Conservation (phyloP, 2,329 filamentous ascomycete species). For the Pezicula carpinea region DNA sequence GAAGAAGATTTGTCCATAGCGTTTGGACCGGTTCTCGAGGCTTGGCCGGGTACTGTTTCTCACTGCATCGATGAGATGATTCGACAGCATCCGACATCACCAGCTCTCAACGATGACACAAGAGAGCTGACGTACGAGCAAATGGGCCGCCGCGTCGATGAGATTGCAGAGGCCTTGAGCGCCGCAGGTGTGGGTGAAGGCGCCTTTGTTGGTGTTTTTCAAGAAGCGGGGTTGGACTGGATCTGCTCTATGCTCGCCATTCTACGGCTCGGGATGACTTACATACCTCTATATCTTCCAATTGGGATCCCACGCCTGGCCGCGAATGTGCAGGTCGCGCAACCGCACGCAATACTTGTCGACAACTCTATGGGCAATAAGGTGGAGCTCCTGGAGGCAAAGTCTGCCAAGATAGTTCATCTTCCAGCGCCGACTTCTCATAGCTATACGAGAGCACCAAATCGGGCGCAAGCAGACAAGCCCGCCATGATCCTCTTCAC, state of each 20-base stretch:
- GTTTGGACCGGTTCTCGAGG: too few species aligned
- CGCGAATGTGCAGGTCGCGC: slow-evolving; percentile 24
- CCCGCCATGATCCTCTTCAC: slow-evolving; percentile 7
- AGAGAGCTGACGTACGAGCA: slow-evolving; percentile 30
- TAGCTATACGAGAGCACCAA: too few species aligned
- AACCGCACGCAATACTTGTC: slow-evolving; percentile 26
- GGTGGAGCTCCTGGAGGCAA: too few species aligned
- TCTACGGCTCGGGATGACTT: slow-evolving; percentile 27
- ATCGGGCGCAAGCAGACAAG: too few species aligned
- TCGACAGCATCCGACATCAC: not conserved
- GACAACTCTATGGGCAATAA: slow-evolving; percentile 13
- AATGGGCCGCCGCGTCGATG: slow-evolving; percentile 27
- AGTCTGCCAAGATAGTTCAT: too few species aligned
- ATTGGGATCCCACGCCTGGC: slow-evolving; percentile 21
- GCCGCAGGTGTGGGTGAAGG: slow-evolving; percentile 12
- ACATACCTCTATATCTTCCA: slow-evolving; percentile 30
- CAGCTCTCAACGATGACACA: slow-evolving; percentile 2
- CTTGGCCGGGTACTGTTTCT: not conserved
- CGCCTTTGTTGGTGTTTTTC: slow-evolving; percentile 23
- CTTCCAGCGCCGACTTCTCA: too few species aligned
- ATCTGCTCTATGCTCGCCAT: slow-evolving; percentile 30
- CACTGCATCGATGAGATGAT: slow-evolving; percentile 5
- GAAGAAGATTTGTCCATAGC: too few species aligned
- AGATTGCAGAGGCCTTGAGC: slow-evolving; percentile 29
- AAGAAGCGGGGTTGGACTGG: slow-evolving; percentile 7